A percentile compares a stretch with the other conserved stretches of the same genome.
These are phyloP conservation scores for Phytophthora aleatoria DNA, from an alignment of 352 stramenopile genomes.

Conservation along the genomic window DNA sequence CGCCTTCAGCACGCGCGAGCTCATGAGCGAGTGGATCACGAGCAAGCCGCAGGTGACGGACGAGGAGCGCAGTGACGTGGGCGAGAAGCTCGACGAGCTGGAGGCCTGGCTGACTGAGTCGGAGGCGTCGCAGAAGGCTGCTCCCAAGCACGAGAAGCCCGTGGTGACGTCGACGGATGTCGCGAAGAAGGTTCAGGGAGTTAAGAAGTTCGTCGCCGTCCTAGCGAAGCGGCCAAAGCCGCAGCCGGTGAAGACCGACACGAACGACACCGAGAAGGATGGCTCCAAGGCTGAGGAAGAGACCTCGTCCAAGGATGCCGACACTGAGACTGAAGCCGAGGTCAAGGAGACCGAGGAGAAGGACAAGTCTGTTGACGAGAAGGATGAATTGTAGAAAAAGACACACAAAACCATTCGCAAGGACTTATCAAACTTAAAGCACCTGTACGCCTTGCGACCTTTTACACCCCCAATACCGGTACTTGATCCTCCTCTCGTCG, in stretches of 20 bases:
- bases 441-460: constrained; percentile 22
- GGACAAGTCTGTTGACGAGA: constrained; percentile 29
- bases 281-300: constrained; percentile 40
- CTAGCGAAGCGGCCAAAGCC: constrained; percentile 86
- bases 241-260: constrained; percentile 47
- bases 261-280: constrained; percentile 46
- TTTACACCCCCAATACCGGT: constrained; percentile 8
- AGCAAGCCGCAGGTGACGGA: constrained; percentile 89
- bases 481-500: constrained; percentile 8
- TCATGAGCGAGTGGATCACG: constrained; percentile 66
- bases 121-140: constrained; percentile 59
- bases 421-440: constrained; percentile 35
- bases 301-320: constrained; percentile 24
- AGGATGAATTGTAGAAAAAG: constrained; percentile 67
- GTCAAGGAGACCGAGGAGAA: constrained; percentile 27
- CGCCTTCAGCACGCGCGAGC: constrained; percentile 60
- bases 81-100: constrained; percentile 87
- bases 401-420: constrained; percentile 21
- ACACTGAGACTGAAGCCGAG: constrained; percentile 33
- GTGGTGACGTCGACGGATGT: constrained; percentile 90
- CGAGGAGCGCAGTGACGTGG: constrained; percentile 87
- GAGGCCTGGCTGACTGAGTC: constrained; percentile 85
- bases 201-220: constrained; percentile 83
- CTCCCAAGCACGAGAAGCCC: constrained; percentile 77
- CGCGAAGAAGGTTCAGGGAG: constrained; percentile 78